Base-by-base conservation (phyloP, 495 filamentous ascomycete species). In the Penicillium malachiteum region DNA sequence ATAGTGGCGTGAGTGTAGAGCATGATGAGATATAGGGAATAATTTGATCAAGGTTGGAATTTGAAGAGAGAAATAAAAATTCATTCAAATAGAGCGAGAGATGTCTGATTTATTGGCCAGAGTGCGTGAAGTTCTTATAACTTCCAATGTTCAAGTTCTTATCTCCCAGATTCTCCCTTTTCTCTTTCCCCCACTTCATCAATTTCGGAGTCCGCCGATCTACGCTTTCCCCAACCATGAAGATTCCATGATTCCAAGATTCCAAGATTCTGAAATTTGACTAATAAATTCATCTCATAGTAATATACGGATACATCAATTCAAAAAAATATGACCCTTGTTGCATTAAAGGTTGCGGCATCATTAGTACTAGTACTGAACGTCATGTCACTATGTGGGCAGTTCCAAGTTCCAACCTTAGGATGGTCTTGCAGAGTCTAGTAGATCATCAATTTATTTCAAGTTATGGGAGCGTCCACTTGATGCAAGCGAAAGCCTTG, bases 1-100 rank as follows among this genome's bases (percentile, higher is more conserved):
- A 82, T 72, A 1, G 76, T 79, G 5, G 75, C 68, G 54, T 72
- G 58, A 0, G 64, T 70, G 52, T 70, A 72, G 3, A 74, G 61
- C 69, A 71, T 71, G 39, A n/a, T 38, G 47, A 16, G 32, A 49
- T 7, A 38, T 10, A 34, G 7, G 7, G 11, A 47, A 4, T 16
- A 4, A 6, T n/a, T 43, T 7, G 10, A 47, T 32, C 31, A 35
- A 35, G 17, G 3, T 48, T 1, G 1, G 21, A 33, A 18, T 9
- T n/a, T 14, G 6, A 34, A 30, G 16, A 16, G 8, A 7, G n/a
- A n/a, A n/a, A n/a, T n/a, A 9, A 21, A 35, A 5, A 11, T n/a
- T 18, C 38, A 33, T 52, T 31, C n/a, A 12, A 31, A 9, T 34
- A n/a, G n/a, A n/a, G n/a, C n/a, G 13, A 43, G 8, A 17, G n/a